Percentiles rank a stretch among this genome's conserved stretches.
These are phyloP conservation scores for Colletotrichum sp. DNA, from an alignment of 2,329 filamentous ascomycete genomes.

Conservation along the genomic window DNA sequence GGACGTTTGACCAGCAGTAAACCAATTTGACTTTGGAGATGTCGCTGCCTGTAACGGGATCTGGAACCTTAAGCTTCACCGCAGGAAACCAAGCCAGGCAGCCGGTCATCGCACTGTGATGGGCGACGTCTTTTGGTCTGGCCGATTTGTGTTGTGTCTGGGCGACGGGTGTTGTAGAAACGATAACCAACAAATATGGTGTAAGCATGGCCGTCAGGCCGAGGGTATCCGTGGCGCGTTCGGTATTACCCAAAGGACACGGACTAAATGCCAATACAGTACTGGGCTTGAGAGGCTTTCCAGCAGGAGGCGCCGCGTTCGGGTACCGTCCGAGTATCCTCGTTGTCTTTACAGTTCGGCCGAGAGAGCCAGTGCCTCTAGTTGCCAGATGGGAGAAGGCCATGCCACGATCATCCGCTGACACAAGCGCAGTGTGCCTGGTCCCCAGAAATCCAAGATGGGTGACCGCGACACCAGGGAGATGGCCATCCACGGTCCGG, in stretches of 20 bases:
- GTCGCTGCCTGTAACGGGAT: conserved; percentile 69
- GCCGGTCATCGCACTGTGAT: conserved; percentile 90
- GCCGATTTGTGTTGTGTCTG: conserved; percentile 96
- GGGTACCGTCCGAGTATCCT: conserved; percentile 93
- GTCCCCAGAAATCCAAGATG: conserved; percentile 96
- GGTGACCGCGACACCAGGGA: conserved; percentile 77
- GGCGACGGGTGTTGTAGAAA: conserved; percentile 94
- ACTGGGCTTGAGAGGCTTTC: conserved; percentile 83
- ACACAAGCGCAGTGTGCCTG: conserved; percentile 91
- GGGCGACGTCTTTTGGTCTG: conserved; percentile 86
- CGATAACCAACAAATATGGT: conserved; percentile 92
- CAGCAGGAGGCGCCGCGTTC: conserved; percentile 63
- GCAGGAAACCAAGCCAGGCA: conserved; percentile 97
- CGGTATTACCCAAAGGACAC: conserved; percentile 91
- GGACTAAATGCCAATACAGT: conserved; percentile 92
- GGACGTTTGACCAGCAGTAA: conserved; percentile 98
- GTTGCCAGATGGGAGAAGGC: conserved; percentile 97
- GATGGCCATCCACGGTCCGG: conserved; percentile 80
- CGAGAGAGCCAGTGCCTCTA: conserved; percentile 85
- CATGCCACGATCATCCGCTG: conserved; percentile 94
- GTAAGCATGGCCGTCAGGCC: conserved; percentile 95
- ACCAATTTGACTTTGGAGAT: conserved; percentile 86
- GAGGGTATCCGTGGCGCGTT: conserved; percentile 84
- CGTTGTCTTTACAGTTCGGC: conserved; percentile 85
- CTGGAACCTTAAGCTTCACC: conserved; percentile 83